A percentile compares a stretch with the other conserved stretches of the same genome.
phyloP scores from a whole-genome alignment of 768 basidiomycete genomes.

The Boletus bicolor region DNA sequence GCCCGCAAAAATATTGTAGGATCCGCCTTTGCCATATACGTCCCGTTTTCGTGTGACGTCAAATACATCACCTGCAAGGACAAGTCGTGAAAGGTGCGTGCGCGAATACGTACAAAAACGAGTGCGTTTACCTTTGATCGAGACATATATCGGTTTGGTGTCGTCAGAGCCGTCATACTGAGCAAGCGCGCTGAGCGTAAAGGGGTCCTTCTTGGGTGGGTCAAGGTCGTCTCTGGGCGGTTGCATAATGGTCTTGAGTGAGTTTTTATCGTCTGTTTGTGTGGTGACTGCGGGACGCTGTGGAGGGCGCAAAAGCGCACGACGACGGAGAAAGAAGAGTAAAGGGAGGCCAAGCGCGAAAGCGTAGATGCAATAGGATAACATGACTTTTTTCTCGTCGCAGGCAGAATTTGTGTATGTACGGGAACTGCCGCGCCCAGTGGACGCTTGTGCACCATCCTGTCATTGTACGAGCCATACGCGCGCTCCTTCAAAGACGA shows the following conservation, averaged over 20 bases:
- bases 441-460: no score
- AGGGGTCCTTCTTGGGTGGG: slow-evolving; percentile 77
- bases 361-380: slow-evolving; percentile 26
- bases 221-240: slow-evolving; percentile 54
- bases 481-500: no score
- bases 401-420: not conserved
- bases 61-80: slow-evolving; percentile 62
- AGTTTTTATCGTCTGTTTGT: slow-evolving; percentile 25
- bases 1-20: slow-evolving; percentile 86
- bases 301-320: slow-evolving; percentile 2
- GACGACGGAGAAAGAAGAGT: slow-evolving; percentile 24
- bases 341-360: slow-evolving; percentile 33
- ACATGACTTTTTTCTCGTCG: not conserved
- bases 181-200: slow-evolving; percentile 64
- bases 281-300: slow-evolving; percentile 8
- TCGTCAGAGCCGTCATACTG: slow-evolving; percentile 67
- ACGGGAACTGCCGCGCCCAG: slow-evolving; percentile 16
- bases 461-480: no score
- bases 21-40: slow-evolving; percentile 80
- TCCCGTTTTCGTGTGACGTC: slow-evolving; percentile 84
- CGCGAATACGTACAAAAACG: slow-evolving; percentile 32
- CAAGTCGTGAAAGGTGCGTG: not conserved
- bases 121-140: slow-evolving; percentile 73
- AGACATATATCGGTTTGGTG: slow-evolving; percentile 77
- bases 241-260: slow-evolving; percentile 69